These are phyloP conservation scores for Lathyrus oleraceus DNA, from an alignment of 306 rosid genomes.

Conservation along the genomic window DNA sequence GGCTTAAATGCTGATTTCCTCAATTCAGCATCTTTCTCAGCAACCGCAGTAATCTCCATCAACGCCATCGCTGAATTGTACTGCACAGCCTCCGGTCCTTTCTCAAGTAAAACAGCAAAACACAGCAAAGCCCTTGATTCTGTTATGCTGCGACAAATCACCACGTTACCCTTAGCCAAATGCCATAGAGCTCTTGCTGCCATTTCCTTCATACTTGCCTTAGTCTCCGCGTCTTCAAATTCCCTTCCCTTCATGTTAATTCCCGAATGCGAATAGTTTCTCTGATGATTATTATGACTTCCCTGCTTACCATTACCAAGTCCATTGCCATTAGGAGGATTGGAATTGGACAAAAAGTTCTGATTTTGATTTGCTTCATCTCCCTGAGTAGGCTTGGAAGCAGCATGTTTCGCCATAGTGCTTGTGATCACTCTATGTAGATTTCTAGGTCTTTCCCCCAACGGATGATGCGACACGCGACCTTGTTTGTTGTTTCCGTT, in stretches of 20 bases:
- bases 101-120: slow-evolving; percentile 69
- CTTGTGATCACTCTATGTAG: slow-evolving; percentile 27
- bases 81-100: slow-evolving; percentile 54
- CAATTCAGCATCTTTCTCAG: slow-evolving; percentile 59
- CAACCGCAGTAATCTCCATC: slow-evolving; percentile 68
- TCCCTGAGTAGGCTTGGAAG: background rate
- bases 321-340: background rate
- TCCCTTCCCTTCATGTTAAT: slow-evolving; percentile 72
- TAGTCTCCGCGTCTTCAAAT: slow-evolving; percentile 53
- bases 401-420: slow-evolving; percentile 30
- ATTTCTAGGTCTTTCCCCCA: slow-evolving; percentile 20
- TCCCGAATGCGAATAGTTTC: slow-evolving; percentile 18
- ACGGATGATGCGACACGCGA: slow-evolving; percentile 35
- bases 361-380: background rate
- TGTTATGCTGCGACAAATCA: slow-evolving; percentile 59
- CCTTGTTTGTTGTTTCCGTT: background rate
- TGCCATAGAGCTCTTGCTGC: slow-evolving; percentile 73
- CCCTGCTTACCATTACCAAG: background rate
- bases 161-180: slow-evolving; percentile 53
- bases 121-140: slow-evolving; percentile 78
- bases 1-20: slow-evolving; percentile 78
- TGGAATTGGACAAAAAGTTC: background rate
- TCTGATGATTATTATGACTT: background rate
- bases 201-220: slow-evolving; percentile 71
- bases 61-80: slow-evolving; percentile 58